Evolutionary conservation across 805 yeast genomes (phyloP).

Genomic region (Candida takata): DNA sequence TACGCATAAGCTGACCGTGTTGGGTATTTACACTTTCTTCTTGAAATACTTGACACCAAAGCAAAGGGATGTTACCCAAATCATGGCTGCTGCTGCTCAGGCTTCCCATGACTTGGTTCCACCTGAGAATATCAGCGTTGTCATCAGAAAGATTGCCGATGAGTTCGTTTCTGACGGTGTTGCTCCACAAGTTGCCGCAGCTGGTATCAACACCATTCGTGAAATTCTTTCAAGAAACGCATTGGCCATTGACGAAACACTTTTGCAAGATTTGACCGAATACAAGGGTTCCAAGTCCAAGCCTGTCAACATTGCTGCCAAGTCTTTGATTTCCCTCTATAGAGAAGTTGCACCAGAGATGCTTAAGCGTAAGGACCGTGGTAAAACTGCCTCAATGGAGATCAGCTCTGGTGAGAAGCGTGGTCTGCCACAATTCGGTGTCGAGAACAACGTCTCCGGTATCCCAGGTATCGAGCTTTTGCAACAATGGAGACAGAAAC

Average conservation of each 20-base stretch:
- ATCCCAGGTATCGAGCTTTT: constrained; percentile 90
- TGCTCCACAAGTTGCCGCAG: constrained; percentile 95
- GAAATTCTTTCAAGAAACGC: constrained; percentile 94
- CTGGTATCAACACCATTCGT: constrained; percentile 92
- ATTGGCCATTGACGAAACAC: constrained; percentile 80
- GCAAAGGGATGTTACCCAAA: constrained; percentile 88
- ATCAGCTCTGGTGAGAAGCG: constrained; percentile 54
- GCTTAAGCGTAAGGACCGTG: constrained; percentile 86
- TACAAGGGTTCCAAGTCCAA: constrained; percentile 92
- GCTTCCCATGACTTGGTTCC: constrained; percentile 96
- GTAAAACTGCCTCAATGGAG: constrained; percentile 84
- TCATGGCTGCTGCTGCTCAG: constrained; percentile 96
- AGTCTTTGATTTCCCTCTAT: constrained; percentile 75
- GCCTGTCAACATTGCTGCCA: constrained; percentile 91
- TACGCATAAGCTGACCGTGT: constrained; percentile 84
- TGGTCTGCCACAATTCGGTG: constrained; percentile 62
- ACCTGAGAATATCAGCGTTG: constrained; percentile 77
- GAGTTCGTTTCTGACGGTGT: constrained; percentile 99
- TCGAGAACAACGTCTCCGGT: constrained; percentile 56
- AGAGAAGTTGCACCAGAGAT: constrained; percentile 96
- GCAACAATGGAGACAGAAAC: constrained; percentile 73
- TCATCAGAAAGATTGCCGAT: constrained; percentile 89
- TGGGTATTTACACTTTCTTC: constrained; percentile 86
- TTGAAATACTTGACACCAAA: constrained; percentile 89
- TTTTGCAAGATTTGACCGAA: constrained; percentile 82